Percentiles rank a stretch among this genome's conserved stretches.
These are phyloP conservation scores for Dactylonectria macrodidyma DNA, from an alignment of 2,329 filamentous ascomycete genomes.

Conservation along the genomic window DNA sequence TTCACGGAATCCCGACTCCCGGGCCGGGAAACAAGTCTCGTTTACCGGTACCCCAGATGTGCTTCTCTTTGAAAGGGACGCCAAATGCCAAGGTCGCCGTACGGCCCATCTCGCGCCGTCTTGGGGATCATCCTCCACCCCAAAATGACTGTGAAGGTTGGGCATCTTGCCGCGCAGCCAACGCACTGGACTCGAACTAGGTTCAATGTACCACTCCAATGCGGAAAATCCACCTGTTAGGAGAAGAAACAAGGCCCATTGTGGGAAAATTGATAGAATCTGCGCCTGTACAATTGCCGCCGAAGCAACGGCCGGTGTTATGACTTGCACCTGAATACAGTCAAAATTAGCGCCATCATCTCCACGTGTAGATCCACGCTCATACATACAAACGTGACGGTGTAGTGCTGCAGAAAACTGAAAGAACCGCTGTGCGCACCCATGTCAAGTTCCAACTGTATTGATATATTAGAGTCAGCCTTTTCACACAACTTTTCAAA, in stretches of 20 bases:
- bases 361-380: neutral
- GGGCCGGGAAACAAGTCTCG: too few species aligned
- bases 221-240: neutral
- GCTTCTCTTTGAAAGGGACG: too few species aligned
- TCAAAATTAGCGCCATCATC: too few species aligned
- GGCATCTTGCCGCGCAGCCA: neutral
- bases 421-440: constrained; percentile 6
- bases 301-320: neutral
- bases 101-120: too few species aligned
- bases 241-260: neutral
- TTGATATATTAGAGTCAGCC: neutral
- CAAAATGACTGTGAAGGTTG: neutral
- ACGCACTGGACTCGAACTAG: neutral
- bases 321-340: neutral
- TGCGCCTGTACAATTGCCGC: constrained; percentile 1
- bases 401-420: constrained; percentile 1
- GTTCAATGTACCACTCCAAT: neutral
- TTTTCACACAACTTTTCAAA: neutral
- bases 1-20: too few species aligned
- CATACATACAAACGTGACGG: neutral
- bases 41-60: too few species aligned
- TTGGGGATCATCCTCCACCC: neutral
- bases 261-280: neutral
- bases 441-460: neutral
- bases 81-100: too few species aligned